Evolutionary conservation across 2,329 filamentous ascomycete species (phyloP).

Genomic region (Fusarium sp.): DNA sequence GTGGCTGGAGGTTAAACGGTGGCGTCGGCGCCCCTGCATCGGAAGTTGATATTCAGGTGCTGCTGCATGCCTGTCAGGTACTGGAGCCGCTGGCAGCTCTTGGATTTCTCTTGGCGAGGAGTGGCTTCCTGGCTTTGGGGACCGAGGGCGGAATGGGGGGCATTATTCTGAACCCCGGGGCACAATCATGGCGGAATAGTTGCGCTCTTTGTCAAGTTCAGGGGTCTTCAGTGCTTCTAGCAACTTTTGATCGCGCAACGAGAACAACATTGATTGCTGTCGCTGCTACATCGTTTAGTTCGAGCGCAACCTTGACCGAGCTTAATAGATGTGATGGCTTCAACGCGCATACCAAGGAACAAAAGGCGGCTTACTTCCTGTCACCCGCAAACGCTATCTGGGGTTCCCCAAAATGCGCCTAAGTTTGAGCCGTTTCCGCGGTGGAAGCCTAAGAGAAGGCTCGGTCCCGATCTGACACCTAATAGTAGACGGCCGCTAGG

Average conservation of each 20-base stretch:
- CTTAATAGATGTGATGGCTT: not conserved
- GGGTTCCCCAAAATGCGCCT: too few relatives aligned
- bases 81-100: not conserved
- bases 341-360: not conserved
- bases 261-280: not conserved
- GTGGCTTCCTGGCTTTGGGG: not conserved
- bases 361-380: not conserved
- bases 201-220: not conserved
- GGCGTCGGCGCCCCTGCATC: not conserved
- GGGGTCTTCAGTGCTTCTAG: too few relatives aligned
- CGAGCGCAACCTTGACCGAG: not conserved
- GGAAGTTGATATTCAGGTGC: not conserved
- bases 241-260: too few relatives aligned
- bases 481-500: not conserved
- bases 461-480: not conserved
- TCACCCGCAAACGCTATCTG: not conserved
- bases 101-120: not conserved
- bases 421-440: not conserved
- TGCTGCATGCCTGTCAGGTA: not conserved
- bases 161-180: too few relatives aligned
- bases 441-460: not conserved
- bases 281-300: too few relatives aligned
- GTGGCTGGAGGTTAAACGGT: slow-evolving; percentile 4
- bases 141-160: not conserved
- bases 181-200: not conserved